These are phyloP conservation scores for Petunia axillaris DNA, from an alignment of 257 asterid genomes.

Conservation along the genomic window DNA sequence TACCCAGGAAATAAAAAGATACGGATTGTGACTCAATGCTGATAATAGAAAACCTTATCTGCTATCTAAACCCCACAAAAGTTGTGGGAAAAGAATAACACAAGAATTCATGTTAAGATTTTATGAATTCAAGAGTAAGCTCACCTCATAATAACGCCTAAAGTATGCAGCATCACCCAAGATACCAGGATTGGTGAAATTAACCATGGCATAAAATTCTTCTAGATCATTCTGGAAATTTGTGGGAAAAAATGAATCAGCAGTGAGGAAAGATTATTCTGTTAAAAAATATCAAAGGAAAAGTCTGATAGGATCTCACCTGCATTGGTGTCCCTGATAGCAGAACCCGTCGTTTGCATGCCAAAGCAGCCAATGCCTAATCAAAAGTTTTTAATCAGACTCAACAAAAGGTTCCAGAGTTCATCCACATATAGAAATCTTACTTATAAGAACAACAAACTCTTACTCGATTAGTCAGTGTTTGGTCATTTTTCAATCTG, in stretches of 20 bases:
- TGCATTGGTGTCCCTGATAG: slow-evolving; percentile 99
- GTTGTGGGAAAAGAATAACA: slow-evolving; percentile 4
- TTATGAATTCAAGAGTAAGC: slow-evolving; percentile 30
- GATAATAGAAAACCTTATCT: background rate
- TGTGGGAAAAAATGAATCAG: slow-evolving; percentile 24
- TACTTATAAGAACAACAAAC: background rate
- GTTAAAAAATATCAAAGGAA: slow-evolving; percentile 20
- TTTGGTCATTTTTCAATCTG: slow-evolving; percentile 94
- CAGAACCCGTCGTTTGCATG: slow-evolving; percentile 87
- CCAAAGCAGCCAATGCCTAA: slow-evolving; percentile 90
- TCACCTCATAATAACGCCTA: slow-evolving; percentile 94
- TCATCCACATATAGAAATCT: slow-evolving; percentile 4
- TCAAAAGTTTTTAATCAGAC: slow-evolving; percentile 35
- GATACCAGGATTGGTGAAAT: slow-evolving; percentile 91
- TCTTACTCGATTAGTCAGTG: slow-evolving; percentile 95
- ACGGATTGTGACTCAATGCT: background rate
- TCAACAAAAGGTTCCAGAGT: background rate
- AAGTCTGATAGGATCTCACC: slow-evolving; percentile 52
- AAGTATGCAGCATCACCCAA: slow-evolving; percentile 89
- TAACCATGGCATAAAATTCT: slow-evolving; percentile 98
- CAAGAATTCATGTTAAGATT: background rate
- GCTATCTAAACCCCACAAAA: slow-evolving; percentile 11
- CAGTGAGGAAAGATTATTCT: slow-evolving; percentile 26
- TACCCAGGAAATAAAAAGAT: background rate
- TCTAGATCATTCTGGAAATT: slow-evolving; percentile 85